Conservation (phyloP, 805 yeast genomes). For the Kluyveromyces wickerhamii region DNA sequence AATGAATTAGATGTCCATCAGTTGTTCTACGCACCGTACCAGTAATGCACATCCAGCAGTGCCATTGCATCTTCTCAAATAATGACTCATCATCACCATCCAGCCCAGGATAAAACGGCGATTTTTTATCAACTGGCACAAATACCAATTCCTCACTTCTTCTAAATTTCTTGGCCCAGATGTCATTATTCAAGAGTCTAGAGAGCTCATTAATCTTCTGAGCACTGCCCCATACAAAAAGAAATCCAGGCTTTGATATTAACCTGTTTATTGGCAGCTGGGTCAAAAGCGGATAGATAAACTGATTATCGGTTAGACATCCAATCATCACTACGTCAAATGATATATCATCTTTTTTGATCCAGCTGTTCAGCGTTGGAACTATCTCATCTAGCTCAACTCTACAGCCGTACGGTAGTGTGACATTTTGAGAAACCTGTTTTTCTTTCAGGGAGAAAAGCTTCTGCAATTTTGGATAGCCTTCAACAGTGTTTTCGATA, state of each 20-base stretch:
- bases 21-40: slow-evolving; percentile 86
- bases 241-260: slow-evolving; percentile 77
- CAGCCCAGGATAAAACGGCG: slow-evolving; percentile 58
- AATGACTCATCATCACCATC: slow-evolving; percentile 41
- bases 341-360: slow-evolving; percentile 43
- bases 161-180: slow-evolving; percentile 63
- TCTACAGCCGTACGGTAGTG: slow-evolving; percentile 60
- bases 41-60: slow-evolving; percentile 95
- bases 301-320: slow-evolving; percentile 68
- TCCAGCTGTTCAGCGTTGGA: slow-evolving; percentile 55
- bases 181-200: slow-evolving; percentile 43
- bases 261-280: slow-evolving; percentile 64
- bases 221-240: slow-evolving; percentile 83
- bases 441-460: slow-evolving; percentile 56
- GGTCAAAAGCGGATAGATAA: slow-evolving; percentile 51
- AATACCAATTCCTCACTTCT: slow-evolving; percentile 86
- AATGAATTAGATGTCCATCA: slow-evolving; percentile 79
- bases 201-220: slow-evolving; percentile 59
- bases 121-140: slow-evolving; percentile 57
- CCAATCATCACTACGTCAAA: slow-evolving; percentile 94
- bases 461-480: slow-evolving; percentile 76
- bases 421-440: slow-evolving; percentile 47
- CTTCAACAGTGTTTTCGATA: slow-evolving; percentile 57
- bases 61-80: slow-evolving; percentile 79
- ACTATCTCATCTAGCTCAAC: slow-evolving; percentile 46